These are phyloP conservation scores for Solanum bulbocastanum DNA, from an alignment of 257 asterid genomes.

Conservation along the genomic window DNA sequence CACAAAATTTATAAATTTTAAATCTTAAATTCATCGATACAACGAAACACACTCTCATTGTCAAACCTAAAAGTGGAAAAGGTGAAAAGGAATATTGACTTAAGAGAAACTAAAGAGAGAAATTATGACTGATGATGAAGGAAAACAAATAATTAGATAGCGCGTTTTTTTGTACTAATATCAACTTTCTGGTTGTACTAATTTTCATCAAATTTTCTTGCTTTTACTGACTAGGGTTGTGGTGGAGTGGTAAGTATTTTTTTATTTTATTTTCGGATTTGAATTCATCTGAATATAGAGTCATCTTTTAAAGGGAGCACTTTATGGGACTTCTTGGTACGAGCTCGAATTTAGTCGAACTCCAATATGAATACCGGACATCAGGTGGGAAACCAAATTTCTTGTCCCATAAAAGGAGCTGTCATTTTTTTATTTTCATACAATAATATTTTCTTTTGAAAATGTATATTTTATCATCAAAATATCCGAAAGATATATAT, in stretches of 20 bases:
- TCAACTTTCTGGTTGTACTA: background rate
- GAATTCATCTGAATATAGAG: too few species aligned
- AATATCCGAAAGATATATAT: background rate
- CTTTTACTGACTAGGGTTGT: background rate
- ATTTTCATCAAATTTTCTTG: background rate
- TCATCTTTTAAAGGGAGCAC: too few species aligned
- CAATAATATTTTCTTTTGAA: background rate
- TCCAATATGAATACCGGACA: background rate
- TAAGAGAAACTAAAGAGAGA: background rate
- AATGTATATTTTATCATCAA: background rate
- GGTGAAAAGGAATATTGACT: background rate
- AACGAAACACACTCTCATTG: background rate
- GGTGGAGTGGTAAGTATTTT: background rate
- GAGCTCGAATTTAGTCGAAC: too few species aligned
- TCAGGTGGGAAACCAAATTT: background rate
- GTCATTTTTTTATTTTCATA: background rate
- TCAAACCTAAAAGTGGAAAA: background rate
- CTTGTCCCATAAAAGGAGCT: background rate
- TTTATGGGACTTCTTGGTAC: too few species aligned
- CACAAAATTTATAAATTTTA: background rate
- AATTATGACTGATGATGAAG: background rate
- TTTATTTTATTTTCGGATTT: accelerated
- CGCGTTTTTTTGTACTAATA: background rate
- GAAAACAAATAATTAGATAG: background rate
- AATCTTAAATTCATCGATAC: background rate